phyloP scores from a whole-genome alignment of 768 basidiomycete genomes.

The Boletus pseudopeckii region DNA sequence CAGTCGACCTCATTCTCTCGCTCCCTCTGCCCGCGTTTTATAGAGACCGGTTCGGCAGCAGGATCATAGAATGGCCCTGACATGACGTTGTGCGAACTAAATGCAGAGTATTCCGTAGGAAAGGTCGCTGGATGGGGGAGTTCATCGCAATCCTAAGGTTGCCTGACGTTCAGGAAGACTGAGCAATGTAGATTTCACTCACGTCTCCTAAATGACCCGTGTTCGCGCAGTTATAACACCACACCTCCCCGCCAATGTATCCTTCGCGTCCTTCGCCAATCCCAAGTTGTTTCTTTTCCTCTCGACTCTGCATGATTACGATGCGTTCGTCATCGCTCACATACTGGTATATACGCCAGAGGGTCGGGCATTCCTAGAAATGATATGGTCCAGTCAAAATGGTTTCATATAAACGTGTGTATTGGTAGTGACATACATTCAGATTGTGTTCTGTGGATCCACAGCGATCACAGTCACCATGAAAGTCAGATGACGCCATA shows the following conservation, averaged over 20 bases:
- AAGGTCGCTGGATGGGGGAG: slow-evolving; percentile 37
- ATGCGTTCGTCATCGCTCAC: slow-evolving; percentile 51
- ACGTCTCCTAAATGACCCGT: slow-evolving; percentile 80
- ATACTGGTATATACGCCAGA: slow-evolving; percentile 81
- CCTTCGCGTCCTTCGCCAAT: slow-evolving; percentile 76
- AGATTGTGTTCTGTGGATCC: slow-evolving; percentile 59
- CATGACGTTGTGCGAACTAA: slow-evolving; percentile 56
- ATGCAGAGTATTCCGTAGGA: slow-evolving; percentile 61
- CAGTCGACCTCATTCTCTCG: slow-evolving; percentile 24
- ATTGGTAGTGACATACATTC: slow-evolving; percentile 44
- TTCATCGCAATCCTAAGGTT: slow-evolving; percentile 58
- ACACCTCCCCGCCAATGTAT: slow-evolving; percentile 68
- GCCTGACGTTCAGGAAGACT: not conserved
- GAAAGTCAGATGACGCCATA: slow-evolving; percentile 19
- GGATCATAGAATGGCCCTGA: slow-evolving; percentile 66
- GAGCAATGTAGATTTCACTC: slow-evolving; percentile 27
- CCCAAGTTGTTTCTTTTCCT: slow-evolving; percentile 44
- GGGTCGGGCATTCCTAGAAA: slow-evolving; percentile 73
- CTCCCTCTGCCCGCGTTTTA: slow-evolving; percentile 41
- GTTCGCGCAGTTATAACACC: slow-evolving; percentile 80
- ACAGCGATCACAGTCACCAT: slow-evolving; percentile 65
- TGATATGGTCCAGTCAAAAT: not conserved
- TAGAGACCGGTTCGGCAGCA: slow-evolving; percentile 28
- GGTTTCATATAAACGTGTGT: not conserved
- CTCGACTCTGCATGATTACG: slow-evolving; percentile 43